Percentiles rank a stretch among this genome's conserved stretches.
Evolutionary conservation across 202 grass and related monocot genomes (phyloP).

Genomic region (Elaeis oleifera): DNA sequence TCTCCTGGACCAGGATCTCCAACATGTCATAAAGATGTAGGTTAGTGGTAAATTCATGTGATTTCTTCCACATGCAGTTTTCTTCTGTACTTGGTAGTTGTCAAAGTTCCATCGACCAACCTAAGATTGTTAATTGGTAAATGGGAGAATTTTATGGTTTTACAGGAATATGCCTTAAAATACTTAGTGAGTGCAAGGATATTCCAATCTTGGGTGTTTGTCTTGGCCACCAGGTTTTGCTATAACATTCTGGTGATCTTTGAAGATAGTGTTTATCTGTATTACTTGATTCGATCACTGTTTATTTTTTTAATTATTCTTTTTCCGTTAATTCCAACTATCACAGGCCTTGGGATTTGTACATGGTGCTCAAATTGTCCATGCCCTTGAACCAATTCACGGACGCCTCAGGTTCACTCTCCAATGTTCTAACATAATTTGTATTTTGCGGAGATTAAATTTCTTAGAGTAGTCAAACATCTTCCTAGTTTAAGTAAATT

Average conservation of each 20-base stretch:
- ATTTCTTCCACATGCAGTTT: background rate
- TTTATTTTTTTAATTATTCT: background rate
- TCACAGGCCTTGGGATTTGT: conserved; percentile 82
- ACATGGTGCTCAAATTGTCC: conserved; percentile 73
- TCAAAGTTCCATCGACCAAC: no score
- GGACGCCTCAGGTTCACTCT: conserved; percentile 62
- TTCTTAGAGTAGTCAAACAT: no score
- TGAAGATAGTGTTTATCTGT: conserved; percentile 2
- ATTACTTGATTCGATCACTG: background rate
- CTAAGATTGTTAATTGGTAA: conserved; percentile 3
- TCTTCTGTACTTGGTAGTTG: no score
- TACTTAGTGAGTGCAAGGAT: conserved; percentile 78
- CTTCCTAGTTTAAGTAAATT: background rate
- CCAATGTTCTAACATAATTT: background rate
- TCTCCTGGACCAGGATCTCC: conserved; percentile 90
- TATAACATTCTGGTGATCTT: conserved; percentile 16
- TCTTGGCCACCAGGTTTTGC: conserved; percentile 84
- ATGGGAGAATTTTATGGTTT: conserved; percentile 1
- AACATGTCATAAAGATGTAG: conserved; percentile 57
- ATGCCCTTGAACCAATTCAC: conserved; percentile 82
- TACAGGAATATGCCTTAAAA: conserved; percentile 61
- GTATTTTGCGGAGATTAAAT: no score
- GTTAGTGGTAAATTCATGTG: conserved; percentile 26
- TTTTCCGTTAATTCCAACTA: conserved; percentile 8
- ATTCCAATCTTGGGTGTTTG: conserved; percentile 88